Percentiles rank a stretch among this genome's conserved stretches.
These are phyloP conservation scores for Ballota nigra DNA, from an alignment of 257 asterid species.

Conservation along the genomic window DNA sequence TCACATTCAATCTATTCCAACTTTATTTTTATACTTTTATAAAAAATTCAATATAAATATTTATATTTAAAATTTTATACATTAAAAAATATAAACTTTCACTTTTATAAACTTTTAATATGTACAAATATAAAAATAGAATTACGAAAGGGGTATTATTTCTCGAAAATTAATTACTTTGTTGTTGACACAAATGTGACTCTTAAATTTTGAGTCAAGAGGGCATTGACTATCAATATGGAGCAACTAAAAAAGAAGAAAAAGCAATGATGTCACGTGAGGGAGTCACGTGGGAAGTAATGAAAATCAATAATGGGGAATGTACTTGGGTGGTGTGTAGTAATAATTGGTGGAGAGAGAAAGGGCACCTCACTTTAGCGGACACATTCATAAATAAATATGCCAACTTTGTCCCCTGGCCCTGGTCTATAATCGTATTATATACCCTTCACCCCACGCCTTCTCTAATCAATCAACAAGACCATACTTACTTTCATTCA, in stretches of 20 bases:
- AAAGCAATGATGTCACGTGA: constrained; percentile 37
- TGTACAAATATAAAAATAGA: no score
- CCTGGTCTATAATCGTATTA: background rate
- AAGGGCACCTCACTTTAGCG: constrained; percentile 51
- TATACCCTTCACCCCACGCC: constrained; percentile 18
- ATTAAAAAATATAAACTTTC: no score
- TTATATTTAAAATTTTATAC: no score
- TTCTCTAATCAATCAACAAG: background rate
- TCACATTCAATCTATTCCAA: no score
- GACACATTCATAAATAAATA: constrained; percentile 54
- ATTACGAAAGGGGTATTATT: no score
- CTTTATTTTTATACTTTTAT: no score
- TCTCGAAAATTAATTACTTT: no score
- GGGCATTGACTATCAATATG: no score
- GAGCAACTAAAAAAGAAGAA: background rate
- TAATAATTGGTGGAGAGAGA: constrained; percentile 60
- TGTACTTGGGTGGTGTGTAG: constrained; percentile 61
- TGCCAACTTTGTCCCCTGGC: constrained; percentile 39
- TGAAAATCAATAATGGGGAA: constrained; percentile 38
- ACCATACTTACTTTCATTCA: constrained; percentile 1
- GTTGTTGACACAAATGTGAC: no score
- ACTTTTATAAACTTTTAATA: no score
- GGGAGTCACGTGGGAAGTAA: constrained; percentile 39
- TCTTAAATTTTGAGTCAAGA: no score
- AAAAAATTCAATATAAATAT: no score